Evolutionary conservation across 1,284 basidiomycete species (phyloP).

Genomic region (Coniferiporia weirii): DNA sequence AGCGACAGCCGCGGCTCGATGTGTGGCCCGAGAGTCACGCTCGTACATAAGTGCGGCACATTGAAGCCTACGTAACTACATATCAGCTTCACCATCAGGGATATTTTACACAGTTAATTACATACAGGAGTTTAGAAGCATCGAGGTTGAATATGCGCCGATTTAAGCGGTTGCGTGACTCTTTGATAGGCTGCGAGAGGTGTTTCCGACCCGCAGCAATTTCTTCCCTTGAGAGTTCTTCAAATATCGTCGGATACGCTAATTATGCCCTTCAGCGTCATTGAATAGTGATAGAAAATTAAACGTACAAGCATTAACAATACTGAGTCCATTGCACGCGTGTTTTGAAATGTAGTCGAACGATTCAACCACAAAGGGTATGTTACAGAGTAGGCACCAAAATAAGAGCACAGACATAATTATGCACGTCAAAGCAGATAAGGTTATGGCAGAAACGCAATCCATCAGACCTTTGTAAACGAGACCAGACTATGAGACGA

Average conservation of each 20-base stretch:
- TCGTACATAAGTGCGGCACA: conserved; percentile 27
- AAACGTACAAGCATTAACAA: conserved; percentile 23
- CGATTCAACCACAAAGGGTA: conserved; percentile 13
- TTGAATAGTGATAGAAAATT: background rate
- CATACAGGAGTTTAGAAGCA: conserved; percentile 26
- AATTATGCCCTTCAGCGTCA: background rate
- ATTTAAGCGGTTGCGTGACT: conserved; percentile 18
- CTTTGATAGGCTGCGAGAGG: conserved; percentile 21
- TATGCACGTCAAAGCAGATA: conserved; percentile 19
- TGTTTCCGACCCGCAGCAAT: conserved; percentile 23
- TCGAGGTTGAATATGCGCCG: conserved; percentile 27
- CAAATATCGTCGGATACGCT: conserved; percentile 31
- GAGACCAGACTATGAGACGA: background rate
- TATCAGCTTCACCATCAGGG: background rate
- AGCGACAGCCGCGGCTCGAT: conserved; percentile 8
- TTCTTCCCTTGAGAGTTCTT: conserved; percentile 25
- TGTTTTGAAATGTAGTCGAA: conserved; percentile 19
- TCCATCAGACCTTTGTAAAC: conserved; percentile 18
- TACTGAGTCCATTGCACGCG: conserved; percentile 20
- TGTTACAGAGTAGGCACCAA: conserved; percentile 21
- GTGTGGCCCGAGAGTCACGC: conserved; percentile 19
- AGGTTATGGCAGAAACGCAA: conserved; percentile 17
- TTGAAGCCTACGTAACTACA: conserved; percentile 21
- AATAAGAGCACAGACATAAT: conserved; percentile 22
- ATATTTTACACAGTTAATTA: background rate